Conservation (phyloP, 768 basidiomycete species). For the Grammothele lineata region DNA sequence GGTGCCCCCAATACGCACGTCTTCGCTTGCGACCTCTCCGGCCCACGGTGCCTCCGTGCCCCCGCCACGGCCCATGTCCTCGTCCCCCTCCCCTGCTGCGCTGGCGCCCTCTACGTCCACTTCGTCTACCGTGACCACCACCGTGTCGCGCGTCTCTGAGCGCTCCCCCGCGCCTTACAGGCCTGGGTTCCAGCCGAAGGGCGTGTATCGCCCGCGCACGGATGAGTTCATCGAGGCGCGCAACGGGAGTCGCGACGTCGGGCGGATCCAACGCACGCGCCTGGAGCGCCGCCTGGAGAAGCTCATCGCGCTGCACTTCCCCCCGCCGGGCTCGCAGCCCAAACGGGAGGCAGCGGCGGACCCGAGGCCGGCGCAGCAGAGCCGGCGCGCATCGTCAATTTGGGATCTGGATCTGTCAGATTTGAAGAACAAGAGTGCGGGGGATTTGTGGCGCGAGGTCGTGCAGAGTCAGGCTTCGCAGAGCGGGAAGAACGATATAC, state of each 20-base stretch:
- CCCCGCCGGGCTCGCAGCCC: constrained; percentile 24
- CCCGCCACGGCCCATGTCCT: background rate
- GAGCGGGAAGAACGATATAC: constrained; percentile 54
- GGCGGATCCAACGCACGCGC: constrained; percentile 76
- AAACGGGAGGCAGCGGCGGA: constrained; percentile 8
- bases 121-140: constrained; percentile 14
- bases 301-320: constrained; percentile 71
- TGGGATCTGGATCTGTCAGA: constrained; percentile 64
- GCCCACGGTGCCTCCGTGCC: background rate
- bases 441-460: constrained; percentile 68
- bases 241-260: constrained; percentile 34
- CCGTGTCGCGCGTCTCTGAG: constrained; percentile 15
- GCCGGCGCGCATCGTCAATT: constrained; percentile 57
- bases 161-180: constrained; percentile 61
- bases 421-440: constrained; percentile 58
- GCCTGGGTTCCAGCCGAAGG: constrained; percentile 91
- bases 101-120: constrained; percentile 16
- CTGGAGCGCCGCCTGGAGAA: constrained; percentile 87
- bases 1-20: constrained; percentile 4
- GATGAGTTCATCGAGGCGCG: constrained; percentile 68
- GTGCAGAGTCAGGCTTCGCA: constrained; percentile 38
- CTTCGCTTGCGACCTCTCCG: constrained; percentile 6
- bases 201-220: constrained; percentile 74
- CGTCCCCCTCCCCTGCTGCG: constrained; percentile 16
- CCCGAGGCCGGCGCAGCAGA: constrained; percentile 18